Evolutionary conservation across 1,139 yeast genomes (phyloP).

Genomic region (Saccharomyces hybrid): DNA sequence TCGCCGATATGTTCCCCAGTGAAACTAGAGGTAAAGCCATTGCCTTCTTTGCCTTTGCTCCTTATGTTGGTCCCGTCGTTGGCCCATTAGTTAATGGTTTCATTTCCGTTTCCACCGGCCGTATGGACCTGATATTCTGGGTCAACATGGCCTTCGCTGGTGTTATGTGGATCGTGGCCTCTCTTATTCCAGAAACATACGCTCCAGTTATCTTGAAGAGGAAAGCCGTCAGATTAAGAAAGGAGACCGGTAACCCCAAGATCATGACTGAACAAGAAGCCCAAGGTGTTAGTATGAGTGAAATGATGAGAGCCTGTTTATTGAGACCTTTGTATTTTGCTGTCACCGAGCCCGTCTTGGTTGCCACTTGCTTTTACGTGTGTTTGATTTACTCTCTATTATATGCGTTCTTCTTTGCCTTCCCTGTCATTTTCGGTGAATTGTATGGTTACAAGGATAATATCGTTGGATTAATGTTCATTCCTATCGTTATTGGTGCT

Average conservation of each 20-base stretch:
- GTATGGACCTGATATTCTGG: conserved; percentile 74
- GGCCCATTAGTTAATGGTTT: conserved; percentile 90
- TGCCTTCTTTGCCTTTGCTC: conserved; percentile 85
- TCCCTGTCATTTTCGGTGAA: conserved; percentile 64
- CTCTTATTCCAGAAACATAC: conserved; percentile 75
- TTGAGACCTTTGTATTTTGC: conserved; percentile 69
- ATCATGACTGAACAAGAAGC: conserved; percentile 93
- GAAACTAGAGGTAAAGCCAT: conserved; percentile 82
- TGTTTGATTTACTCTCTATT: conserved; percentile 78
- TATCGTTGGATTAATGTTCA: conserved; percentile 70
- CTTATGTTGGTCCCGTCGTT: conserved; percentile 84
- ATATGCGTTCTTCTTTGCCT: conserved; percentile 87
- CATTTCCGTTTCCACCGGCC: conserved; percentile 58
- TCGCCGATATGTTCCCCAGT: conserved; percentile 74
- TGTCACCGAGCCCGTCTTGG: conserved; percentile 75
- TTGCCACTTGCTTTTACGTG: conserved; percentile 73
- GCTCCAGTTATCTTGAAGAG: conserved; percentile 77
- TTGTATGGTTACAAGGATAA: conserved; percentile 63
- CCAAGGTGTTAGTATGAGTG: conserved; percentile 55
- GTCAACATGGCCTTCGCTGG: conserved; percentile 90
- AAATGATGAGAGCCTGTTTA: conserved; percentile 59
- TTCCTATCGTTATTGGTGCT: conserved; percentile 85
- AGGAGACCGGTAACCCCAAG: conserved; percentile 69
- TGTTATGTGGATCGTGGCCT: conserved; percentile 59
- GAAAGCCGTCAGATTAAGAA: conserved; percentile 62